Percentiles rank a stretch among this genome's conserved stretches.
Evolutionary conservation across 1,284 basidiomycete genomes (phyloP).

Genomic region (Grifola frondosa): DNA sequence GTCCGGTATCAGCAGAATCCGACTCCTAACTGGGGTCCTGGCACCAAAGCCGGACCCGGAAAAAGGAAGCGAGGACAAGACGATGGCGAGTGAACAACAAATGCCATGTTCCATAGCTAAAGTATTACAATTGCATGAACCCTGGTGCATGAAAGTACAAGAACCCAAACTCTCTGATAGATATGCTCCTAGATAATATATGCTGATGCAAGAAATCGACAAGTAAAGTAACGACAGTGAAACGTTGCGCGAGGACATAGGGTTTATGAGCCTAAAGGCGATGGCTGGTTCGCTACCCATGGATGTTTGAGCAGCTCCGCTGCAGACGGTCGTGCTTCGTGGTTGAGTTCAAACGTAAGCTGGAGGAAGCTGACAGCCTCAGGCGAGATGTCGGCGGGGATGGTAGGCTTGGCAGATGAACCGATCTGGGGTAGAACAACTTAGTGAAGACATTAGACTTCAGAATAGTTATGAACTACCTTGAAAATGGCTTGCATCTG

Average conservation of each 20-base stretch:
- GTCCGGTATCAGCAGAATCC: slow-evolving; percentile 94
- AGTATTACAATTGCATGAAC: slow-evolving; percentile 18
- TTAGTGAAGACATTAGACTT: background rate
- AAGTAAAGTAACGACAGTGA: slow-evolving; percentile 8
- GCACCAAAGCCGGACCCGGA: slow-evolving; percentile 50
- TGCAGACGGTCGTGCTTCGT: slow-evolving; percentile 81
- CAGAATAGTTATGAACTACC: slow-evolving; percentile 42
- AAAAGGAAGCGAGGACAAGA: slow-evolving; percentile 49
- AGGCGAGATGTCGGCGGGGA: slow-evolving; percentile 84
- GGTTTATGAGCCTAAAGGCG: slow-evolving; percentile 16
- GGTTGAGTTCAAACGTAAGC: slow-evolving; percentile 83
- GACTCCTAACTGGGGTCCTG: slow-evolving; percentile 89
- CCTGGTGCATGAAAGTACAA: slow-evolving; percentile 11
- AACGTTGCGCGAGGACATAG: no score
- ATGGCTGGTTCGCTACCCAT: slow-evolving; percentile 52
- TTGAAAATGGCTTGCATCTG: slow-evolving; percentile 99
- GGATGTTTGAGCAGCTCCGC: slow-evolving; percentile 71
- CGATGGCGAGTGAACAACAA: slow-evolving; percentile 28
- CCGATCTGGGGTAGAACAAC: slow-evolving; percentile 65
- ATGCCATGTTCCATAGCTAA: slow-evolving; percentile 14
- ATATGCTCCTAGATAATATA: slow-evolving; percentile 22
- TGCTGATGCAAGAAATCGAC: slow-evolving; percentile 5
- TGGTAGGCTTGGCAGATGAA: slow-evolving; percentile 77
- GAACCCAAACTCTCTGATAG: slow-evolving; percentile 15
- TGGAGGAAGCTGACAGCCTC: slow-evolving; percentile 86